Percentiles rank a stretch among this genome's conserved stretches.
These are phyloP conservation scores for Pistacia vera DNA, from an alignment of 345 rosid species.

Conservation along the genomic window DNA sequence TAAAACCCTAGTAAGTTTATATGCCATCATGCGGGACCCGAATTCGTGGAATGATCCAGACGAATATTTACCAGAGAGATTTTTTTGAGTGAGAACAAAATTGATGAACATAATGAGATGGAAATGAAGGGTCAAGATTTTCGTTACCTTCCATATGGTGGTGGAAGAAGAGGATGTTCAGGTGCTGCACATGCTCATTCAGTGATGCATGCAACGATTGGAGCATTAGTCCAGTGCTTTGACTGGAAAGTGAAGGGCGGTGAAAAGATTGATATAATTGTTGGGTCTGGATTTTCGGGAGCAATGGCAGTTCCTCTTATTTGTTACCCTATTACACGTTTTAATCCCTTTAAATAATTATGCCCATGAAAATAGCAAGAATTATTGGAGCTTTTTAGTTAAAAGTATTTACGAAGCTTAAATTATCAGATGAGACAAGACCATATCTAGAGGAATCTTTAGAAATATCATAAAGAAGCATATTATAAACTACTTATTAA, in stretches of 20 bases:
- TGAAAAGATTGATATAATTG: slow-evolving; percentile 24
- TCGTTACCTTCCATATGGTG: slow-evolving; percentile 44
- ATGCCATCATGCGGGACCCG: slow-evolving; percentile 46
- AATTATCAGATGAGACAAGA: background rate
- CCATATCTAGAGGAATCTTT: background rate
- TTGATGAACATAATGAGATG: slow-evolving; percentile 6
- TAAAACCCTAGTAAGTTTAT: slow-evolving; percentile 34
- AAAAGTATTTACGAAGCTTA: no score
- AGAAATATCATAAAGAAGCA: no score
- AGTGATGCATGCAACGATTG: slow-evolving; percentile 32
- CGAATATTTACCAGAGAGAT: slow-evolving; percentile 44
- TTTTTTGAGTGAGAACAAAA: slow-evolving; percentile 27
- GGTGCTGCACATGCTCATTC: slow-evolving; percentile 25
- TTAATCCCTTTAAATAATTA: slow-evolving; percentile 24
- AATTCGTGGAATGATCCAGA: slow-evolving; percentile 28
- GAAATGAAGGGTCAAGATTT: slow-evolving; percentile 29
- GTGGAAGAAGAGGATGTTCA: slow-evolving; percentile 43
- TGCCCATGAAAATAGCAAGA: background rate
- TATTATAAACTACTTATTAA: no score
- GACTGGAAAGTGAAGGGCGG: slow-evolving; percentile 43
- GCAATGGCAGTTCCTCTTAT: slow-evolving; percentile 55
- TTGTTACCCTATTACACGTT: slow-evolving; percentile 38
- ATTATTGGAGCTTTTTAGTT: background rate
- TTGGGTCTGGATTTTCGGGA: slow-evolving; percentile 30
- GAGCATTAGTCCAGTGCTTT: slow-evolving; percentile 49